Evolutionary conservation across 1,284 basidiomycete genomes (phyloP).

Genomic region (Trametes versicolor): DNA sequence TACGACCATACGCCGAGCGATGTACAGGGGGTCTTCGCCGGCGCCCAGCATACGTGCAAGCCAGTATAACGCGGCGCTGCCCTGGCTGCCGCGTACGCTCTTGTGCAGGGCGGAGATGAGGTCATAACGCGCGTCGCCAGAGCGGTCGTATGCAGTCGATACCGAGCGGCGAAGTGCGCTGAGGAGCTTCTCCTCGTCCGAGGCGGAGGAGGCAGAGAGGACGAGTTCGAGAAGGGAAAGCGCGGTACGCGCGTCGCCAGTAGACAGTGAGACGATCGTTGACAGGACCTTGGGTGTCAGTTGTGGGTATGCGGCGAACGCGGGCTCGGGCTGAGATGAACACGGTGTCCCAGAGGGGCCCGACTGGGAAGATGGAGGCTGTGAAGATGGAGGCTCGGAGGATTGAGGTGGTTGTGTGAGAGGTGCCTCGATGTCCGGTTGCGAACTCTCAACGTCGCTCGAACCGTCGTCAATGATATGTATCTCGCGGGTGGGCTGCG

Average conservation of each 20-base stretch:
- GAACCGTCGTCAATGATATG: constrained; percentile 19
- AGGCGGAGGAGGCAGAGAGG: constrained; percentile 52
- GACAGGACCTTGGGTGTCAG: constrained; percentile 58
- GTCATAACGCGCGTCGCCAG: constrained; percentile 84
- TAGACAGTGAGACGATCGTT: constrained; percentile 65
- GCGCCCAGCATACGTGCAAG: constrained; percentile 83
- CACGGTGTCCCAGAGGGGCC: constrained; percentile 7
- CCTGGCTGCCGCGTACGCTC: constrained; percentile 82
- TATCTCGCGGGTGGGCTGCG: constrained; percentile 12
- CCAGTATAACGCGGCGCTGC: constrained; percentile 90
- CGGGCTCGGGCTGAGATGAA: constrained; percentile 17
- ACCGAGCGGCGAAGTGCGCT: constrained; percentile 62
- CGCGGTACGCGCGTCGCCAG: constrained; percentile 78
- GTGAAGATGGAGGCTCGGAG: constrained; percentile 23
- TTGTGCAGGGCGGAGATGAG: constrained; percentile 93
- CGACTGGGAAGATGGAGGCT: constrained; percentile 25
- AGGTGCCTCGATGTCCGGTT: constrained; percentile 33
- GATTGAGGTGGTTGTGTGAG: constrained; percentile 29
- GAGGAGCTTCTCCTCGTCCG: constrained; percentile 57
- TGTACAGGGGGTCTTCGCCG: constrained; percentile 91
- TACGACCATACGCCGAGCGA: constrained; percentile 84
- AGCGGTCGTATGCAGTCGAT: constrained; percentile 75
- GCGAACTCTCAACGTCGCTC: constrained; percentile 33
- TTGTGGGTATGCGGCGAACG: constrained; percentile 51
- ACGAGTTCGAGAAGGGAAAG: constrained; percentile 73